Evolutionary conservation across 2,329 filamentous ascomycete species (phyloP).

Genomic region (Penicillium sp.): DNA sequence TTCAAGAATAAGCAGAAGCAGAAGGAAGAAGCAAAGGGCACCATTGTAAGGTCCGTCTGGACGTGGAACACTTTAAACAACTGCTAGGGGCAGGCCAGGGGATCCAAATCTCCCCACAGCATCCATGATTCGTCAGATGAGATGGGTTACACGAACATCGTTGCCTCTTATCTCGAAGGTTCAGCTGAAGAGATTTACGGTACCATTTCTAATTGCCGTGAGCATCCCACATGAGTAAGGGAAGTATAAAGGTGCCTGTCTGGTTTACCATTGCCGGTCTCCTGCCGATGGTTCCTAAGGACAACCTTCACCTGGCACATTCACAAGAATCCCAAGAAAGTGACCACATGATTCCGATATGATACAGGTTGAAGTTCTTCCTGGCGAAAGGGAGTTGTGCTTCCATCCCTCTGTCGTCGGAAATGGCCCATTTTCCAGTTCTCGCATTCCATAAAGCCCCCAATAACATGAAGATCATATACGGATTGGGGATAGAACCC

Average conservation of each 20-base stretch:
- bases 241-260: neutral
- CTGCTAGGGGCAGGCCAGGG: neutral
- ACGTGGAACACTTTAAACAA: constrained; percentile 1
- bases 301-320: neutral
- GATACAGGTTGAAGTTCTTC: neutral
- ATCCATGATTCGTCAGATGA: neutral
- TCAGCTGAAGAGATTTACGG: neutral
- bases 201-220: neutral
- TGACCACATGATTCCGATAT: neutral
- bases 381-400: no score
- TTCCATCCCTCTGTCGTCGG: neutral
- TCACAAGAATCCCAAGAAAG: neutral
- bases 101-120: constrained; percentile 1
- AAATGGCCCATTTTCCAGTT: neutral
- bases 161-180: neutral
- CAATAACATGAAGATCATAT: no score
- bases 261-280: neutral
- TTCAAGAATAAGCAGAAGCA: neutral
- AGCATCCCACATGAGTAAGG: neutral
- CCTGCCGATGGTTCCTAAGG: neutral
- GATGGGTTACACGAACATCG: constrained; percentile 14
- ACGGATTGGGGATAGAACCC: no score
- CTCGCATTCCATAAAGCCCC: neutral
- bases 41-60: neutral
- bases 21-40: neutral